A percentile compares a stretch with the other conserved stretches of the same genome.
Conservation (phyloP, 1,284 basidiomycete species). For the Cutaneotrichosporon sp. region DNA sequence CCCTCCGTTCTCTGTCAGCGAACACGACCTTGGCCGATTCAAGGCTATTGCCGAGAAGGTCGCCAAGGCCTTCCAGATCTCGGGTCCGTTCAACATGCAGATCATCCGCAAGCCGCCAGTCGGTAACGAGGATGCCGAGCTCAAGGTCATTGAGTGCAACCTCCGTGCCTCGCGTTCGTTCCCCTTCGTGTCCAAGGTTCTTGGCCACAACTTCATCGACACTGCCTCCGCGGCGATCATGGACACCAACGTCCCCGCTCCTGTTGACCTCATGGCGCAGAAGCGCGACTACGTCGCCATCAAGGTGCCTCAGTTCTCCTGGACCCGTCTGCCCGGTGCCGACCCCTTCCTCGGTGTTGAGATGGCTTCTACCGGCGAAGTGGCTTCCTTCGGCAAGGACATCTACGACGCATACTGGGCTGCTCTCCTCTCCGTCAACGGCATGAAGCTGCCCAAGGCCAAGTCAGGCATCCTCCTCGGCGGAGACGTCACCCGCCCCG, state of each 20-base stretch:
- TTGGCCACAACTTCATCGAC: constrained; percentile 95
- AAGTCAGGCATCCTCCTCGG: constrained; percentile 50
- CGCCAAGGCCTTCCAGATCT: constrained; percentile 89
- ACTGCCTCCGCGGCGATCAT: constrained; percentile 90
- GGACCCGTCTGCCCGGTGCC: constrained; percentile 80
- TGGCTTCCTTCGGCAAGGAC: constrained; percentile 93
- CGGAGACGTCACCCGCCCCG: constrained; percentile 84
- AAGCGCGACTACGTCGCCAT: constrained; percentile 90
- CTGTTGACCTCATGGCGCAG: constrained; percentile 88
- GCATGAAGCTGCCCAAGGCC: constrained; percentile 64
- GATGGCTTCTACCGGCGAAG: constrained; percentile 98
- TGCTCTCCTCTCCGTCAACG: constrained; percentile 72
- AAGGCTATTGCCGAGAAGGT: constrained; percentile 95
- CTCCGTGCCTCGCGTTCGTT: constrained; percentile 95
- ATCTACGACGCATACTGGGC: constrained; percentile 98
- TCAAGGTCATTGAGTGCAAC: constrained; percentile 99
- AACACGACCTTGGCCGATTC: constrained; percentile 70
- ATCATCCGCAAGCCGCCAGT: constrained; percentile 80
- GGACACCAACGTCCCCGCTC: constrained; percentile 75
- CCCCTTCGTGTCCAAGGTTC: constrained; percentile 98
- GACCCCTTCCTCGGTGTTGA: constrained; percentile 97
- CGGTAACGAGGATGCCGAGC: constrained; percentile 56
- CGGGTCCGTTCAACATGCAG: constrained; percentile 99
- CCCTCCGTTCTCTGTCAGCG: constrained; percentile 82
- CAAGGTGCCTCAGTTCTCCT: constrained; percentile 98